Conservation (phyloP, 2,329 filamentous ascomycete species). For the Diplocarpon rosae region DNA sequence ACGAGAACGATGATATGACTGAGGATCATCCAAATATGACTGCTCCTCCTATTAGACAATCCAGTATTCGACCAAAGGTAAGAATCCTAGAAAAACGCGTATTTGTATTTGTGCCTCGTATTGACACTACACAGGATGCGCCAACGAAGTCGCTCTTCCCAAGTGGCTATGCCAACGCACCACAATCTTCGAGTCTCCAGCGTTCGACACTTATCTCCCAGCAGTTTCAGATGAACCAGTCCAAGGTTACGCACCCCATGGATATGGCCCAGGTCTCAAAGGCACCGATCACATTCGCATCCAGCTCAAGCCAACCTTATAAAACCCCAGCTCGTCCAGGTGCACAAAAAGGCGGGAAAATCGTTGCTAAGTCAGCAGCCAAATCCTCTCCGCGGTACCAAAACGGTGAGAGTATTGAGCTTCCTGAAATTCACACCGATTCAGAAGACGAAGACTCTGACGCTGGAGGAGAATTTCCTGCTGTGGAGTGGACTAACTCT, state of each 20-base stretch:
- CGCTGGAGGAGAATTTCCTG: slow-evolving; percentile 44
- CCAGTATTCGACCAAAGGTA: slow-evolving; percentile 43
- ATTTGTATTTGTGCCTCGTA: slow-evolving; percentile 2
- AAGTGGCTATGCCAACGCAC: slow-evolving; percentile 49
- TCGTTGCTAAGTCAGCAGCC: slow-evolving; percentile 43
- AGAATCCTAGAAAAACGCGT: slow-evolving; percentile 15
- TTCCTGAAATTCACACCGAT: slow-evolving; percentile 93
- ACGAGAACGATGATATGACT: slow-evolving; percentile 52
- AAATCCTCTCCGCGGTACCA: slow-evolving; percentile 75
- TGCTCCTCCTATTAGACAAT: slow-evolving; percentile 76
- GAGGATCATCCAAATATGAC: slow-evolving; percentile 56
- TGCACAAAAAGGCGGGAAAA: slow-evolving; percentile 35
- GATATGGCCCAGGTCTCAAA: slow-evolving; percentile 84
- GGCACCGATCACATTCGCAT: slow-evolving; percentile 80
- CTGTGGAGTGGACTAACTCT: slow-evolving; percentile 80
- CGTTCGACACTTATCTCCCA: slow-evolving; percentile 56
- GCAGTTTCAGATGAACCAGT: slow-evolving; percentile 53
- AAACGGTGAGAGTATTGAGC: slow-evolving; percentile 79
- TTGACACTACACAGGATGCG: slow-evolving; percentile 42
- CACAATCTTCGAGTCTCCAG: slow-evolving; percentile 31
- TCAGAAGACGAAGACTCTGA: slow-evolving; percentile 76
- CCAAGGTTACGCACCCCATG: slow-evolving; percentile 55
- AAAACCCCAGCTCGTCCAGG: slow-evolving; percentile 58
- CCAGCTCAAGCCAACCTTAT: slow-evolving; percentile 47
- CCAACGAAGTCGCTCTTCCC: slow-evolving; percentile 49